Conservation (phyloP, 2,329 filamentous ascomycete species). For the Stagonosporopsis chrysanthemi region DNA sequence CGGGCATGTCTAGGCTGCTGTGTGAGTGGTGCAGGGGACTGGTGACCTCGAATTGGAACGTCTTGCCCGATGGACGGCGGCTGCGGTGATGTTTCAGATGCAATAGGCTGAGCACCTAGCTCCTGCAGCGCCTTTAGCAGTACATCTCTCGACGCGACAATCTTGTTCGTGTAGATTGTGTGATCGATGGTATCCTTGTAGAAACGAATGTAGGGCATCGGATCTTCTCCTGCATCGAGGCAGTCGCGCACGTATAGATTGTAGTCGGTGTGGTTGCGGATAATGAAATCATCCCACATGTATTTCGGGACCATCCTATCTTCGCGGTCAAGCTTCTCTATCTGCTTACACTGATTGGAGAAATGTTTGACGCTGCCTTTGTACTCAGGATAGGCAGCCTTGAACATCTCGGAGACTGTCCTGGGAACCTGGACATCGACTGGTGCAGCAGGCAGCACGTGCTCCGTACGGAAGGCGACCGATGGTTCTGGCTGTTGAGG, state of each 20-base stretch:
- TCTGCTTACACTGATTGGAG: slow-evolving; percentile 36
- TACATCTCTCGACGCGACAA: slow-evolving; percentile 29
- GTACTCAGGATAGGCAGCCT: slow-evolving; percentile 47
- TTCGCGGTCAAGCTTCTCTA: slow-evolving; percentile 37
- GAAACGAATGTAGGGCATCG: slow-evolving; percentile 41
- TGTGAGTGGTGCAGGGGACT: not conserved
- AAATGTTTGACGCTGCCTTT: slow-evolving; percentile 44
- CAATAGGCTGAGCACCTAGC: slow-evolving; percentile 18
- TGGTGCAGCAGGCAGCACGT: not conserved
- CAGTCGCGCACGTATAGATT: slow-evolving; percentile 34
- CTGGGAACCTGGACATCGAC: not conserved
- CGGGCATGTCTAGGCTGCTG: not conserved
- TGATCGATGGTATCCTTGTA: slow-evolving; percentile 45
- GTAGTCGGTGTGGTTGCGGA: slow-evolving; percentile 47
- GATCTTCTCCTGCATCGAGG: slow-evolving; percentile 31
- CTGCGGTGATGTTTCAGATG: not conserved
- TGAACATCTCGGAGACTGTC: slow-evolving; percentile 40
- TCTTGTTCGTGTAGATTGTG: slow-evolving; percentile 34
- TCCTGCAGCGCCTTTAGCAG: slow-evolving; percentile 34
- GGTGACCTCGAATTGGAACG: not conserved
- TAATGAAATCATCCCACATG: slow-evolving; percentile 52
- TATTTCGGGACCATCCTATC: slow-evolving; percentile 47
- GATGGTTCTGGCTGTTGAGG: not conserved
- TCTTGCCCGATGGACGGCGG: not conserved
- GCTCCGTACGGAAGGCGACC: not conserved